Base-by-base conservation (phyloP, 805 yeast genomes). In the Metschnikowia koreensis region DNA sequence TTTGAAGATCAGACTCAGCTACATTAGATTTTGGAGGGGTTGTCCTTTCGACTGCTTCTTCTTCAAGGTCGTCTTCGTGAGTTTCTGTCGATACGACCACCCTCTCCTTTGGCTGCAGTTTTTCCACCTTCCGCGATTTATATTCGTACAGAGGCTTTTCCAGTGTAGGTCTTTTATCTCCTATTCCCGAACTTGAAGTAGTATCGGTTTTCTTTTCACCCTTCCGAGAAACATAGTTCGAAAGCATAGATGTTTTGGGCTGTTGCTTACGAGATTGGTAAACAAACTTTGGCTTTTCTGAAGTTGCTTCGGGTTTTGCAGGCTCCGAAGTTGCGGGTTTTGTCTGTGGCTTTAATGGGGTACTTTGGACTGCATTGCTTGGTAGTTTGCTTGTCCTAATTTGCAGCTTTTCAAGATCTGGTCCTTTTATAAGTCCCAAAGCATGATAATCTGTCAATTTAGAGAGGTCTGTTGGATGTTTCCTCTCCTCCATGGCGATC, bases 361-460 rank as follows among this genome's bases (percentile, higher is more conserved):
- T 7, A 2, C 41, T 22, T 3, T 37, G 13, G 15, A 28, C 48
- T 3, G 36, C 17, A 22, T 31, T 3, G 6, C 7, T 31, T 26
- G 28, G 34, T 15, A 16, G 17, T n/a, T 34, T 16, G 22, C 22
- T 22, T 22, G 22, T 22, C 22, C 22, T 22, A 22, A 22, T 22
- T 22, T 22, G 22, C 22, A 31, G 29, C 34, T 3, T 17, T 15
- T 28, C 37, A 13, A 55, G 48, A 6, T 49, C 61, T 3, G 75
- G 73, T 1, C 77, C 77, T 41, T 60, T 55, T 4, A 70, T 65
- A 49, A 70, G 60, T 1, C 78, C 78, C 41, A 64, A 57, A 13
- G 52, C 51, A 55, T 62, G 57, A 48, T 63, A 67, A 10, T 46
- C 47, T 6, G 54, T 56, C 29, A 64, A 36, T 1, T 62, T 52